Base-by-base conservation (phyloP, 179 eudicot genomes). In the Amaranthus tricolor region DNA sequence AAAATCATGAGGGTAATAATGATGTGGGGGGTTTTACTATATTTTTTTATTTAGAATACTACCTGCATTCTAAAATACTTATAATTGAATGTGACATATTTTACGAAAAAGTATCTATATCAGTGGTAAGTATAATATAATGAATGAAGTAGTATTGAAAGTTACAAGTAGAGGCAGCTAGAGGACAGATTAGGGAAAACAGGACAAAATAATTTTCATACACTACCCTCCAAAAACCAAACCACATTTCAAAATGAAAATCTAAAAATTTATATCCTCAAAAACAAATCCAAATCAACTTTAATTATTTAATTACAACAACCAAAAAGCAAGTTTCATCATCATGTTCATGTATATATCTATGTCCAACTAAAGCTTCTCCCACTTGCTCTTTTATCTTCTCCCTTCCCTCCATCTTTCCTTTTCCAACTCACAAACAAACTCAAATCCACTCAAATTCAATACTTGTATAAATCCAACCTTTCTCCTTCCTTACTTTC, bases 1-100 rank as follows among this genome's bases (percentile, higher is more conserved):
- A 68, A 77, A 77, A 81, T 81, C 78, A 81, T 81, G 80, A 81
- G 75, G 20, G 75, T 63, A 76, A 81, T 81, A 75, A 81, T 81
- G 80, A 81, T 81, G 61, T 73, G 59, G 43, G n/a, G n/a, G n/a
- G 66, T 48, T 68, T 57, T 71, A 65, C 69, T 68, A 77, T 20
- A 43, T 9, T 43, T 61, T 54, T 63, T 13, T 16, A 31, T 60
- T 45, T 60, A 72, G 17, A 65, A 74, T 9, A 16, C 31, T 7
- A 4, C 5, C 3, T 16, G 51, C 14, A 31, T 62, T 11, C 21
- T 20, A 63, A 62, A 71, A 70, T 31, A 6, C 66, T 24, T 17
- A 48, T 17, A 73, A 48, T 48, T 9, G 53, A 65, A 55, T 66
- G 61, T 51, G 68, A 31, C 68, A 31, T 31, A 31, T 31, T 31